Base-by-base conservation (phyloP, 169 alveolate genomes). In the Cystoisospora suis region DNA sequence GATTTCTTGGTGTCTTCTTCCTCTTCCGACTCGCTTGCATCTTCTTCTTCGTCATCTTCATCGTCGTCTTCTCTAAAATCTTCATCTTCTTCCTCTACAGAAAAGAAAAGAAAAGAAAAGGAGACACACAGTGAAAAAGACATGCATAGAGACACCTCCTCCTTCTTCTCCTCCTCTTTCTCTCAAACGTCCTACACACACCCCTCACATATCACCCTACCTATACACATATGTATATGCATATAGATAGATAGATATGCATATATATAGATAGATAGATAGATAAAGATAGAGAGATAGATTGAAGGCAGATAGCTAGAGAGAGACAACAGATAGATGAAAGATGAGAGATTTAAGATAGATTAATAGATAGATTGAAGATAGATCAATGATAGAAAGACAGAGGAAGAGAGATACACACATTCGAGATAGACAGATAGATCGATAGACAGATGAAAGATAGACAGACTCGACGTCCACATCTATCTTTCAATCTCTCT, bases 51-150 rank as follows among this genome's bases (percentile, higher is more conserved):
- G 12, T 65, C 91, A 15, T 86, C 91, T 36, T 86, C 90, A 7
- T 87, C 91, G 56, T 87, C 91, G 23, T 87, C 91, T 40, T 87
- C n/a, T n/a, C n/a, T 79, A 38, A 88, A 88, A 53, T 77, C 88
- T 59, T 88, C 92, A 53, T 88, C 89, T 77, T 83, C 81, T 45
- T 0, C 49, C 40, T 40, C 23, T 44, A 69, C 15, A 0, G 53
- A 79, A 79, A 23, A 5, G 69, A 46, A 20, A 32, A 3, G 0
- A 38, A 9, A 53, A 2, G 12, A 4, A 81, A 9, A 4, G n/a
- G 0, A 1, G 44, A 0, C 0, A 40, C 59, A 0, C 42, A 7
- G 1, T 1, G 15, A 42, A 12, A 77, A 45, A 77, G 75, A 61
- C 29, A n/a, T 20, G 29, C 36, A 61, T n/a, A 9, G 20, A 38